Percentiles rank a stretch among this genome's conserved stretches.
Evolutionary conservation across 2,329 filamentous ascomycete genomes (phyloP).

Genomic region (Phialophora chinensis): DNA sequence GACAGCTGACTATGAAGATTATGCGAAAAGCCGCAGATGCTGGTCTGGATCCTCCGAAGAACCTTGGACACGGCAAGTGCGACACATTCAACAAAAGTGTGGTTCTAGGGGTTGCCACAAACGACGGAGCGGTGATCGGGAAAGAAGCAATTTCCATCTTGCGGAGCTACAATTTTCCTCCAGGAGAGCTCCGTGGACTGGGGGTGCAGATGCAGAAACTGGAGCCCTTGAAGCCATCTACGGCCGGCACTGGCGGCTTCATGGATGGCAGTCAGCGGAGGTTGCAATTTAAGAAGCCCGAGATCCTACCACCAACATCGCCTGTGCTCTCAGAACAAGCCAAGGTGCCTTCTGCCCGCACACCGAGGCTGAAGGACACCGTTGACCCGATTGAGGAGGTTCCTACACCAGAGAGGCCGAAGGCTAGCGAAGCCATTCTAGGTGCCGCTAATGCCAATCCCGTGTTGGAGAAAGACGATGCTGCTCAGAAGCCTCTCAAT

Average conservation of each 20-base stretch:
- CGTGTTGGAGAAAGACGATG: conserved; percentile 43
- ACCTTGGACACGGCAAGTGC: conserved; percentile 93
- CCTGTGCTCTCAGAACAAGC: conserved; percentile 21
- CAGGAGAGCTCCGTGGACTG: conserved; percentile 89
- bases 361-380: conserved; percentile 37
- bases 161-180: conserved; percentile 79
- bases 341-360: neutral
- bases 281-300: conserved; percentile 71
- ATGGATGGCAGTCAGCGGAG: conserved; percentile 77
- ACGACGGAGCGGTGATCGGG: conserved; percentile 71
- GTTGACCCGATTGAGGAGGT: conserved; percentile 60
- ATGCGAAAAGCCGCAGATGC: conserved; percentile 88
- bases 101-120: conserved; percentile 81
- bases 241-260: conserved; percentile 4
- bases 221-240: conserved; percentile 70
- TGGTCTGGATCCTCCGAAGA: conserved; percentile 87
- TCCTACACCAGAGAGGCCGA: conserved; percentile 49
- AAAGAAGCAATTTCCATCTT: conserved; percentile 87
- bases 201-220: conserved; percentile 94
- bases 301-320: conserved; percentile 42
- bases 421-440: conserved; percentile 35
- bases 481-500: conserved; percentile 63
- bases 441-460: conserved; percentile 36
- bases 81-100: conserved; percentile 91
- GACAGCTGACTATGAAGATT: conserved; percentile 89